Evolutionary conservation across 306 rosid species (phyloP), one percentile per base, ranked within the genome.

Genomic region (Trifolium dubium): DNA sequence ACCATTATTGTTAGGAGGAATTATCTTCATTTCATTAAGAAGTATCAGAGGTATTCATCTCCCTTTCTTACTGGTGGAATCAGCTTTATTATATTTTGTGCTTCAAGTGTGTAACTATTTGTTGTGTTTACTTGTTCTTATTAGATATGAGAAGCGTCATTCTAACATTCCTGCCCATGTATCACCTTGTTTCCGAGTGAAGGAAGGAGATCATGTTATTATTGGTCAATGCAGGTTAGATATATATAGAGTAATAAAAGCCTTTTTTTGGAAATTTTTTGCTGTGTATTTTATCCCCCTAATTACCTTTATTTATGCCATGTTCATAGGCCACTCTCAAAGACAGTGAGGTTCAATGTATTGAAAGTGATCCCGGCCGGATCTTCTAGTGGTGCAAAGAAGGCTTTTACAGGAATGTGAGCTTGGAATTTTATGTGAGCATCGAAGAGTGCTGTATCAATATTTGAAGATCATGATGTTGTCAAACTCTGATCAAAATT

Each of bases 151-250:
- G 61, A 55, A 55, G 61, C 61, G 61, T 28, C 61, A 55, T 19
- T 55, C 61, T 55, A 55, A 55, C 10, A 55, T 55, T 11, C 61
- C 61, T 23, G 61, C 61, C 10, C 61, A 55, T n/a, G 14, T 55
- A 19, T 55, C 61, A 55, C 61, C 61, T 55, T 55, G 61, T 55
- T 55, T 55, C 32, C 61, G 61, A 19, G 61, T 55, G 34, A 55
- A 55, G 61, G 61, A 55, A 55, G 61, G 61, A 10, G 61, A 55
- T 55, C 61, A 55, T 55, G 61, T 55, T 23, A 55, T 23, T 19
- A 55, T 55, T 19, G 61, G 61, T 13, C 61, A 55, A 23, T 55
- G 61, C 61, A 55, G 61, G 61, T 55, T 23, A 55, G 61, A 23
- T 23, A 31, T 9, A 10, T 23, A 11, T 19, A 19, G 32, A 10